Conservation (phyloP, 345 rosid species). For the Syzygium oleosum region DNA sequence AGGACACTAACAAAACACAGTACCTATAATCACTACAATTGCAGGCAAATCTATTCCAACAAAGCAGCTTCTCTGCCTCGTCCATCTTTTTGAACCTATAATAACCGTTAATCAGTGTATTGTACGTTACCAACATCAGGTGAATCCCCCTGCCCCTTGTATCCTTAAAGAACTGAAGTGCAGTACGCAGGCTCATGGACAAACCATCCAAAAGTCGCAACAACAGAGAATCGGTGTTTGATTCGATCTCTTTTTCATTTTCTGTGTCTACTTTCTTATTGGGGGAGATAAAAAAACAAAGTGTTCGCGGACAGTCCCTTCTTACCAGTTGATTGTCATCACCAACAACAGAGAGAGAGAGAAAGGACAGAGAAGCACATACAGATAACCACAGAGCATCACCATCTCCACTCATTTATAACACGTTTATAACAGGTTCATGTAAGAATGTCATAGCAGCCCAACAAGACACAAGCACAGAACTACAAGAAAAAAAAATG, state of each 20-base stretch:
- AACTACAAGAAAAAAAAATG: neutral
- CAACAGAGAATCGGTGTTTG: neutral
- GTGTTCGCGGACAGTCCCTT: neutral
- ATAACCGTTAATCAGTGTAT: neutral
- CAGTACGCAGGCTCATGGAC: neutral
- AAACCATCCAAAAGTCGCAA: neutral
- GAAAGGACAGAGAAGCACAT: neutral
- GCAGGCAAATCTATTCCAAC: neutral
- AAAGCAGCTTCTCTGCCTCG: neutral
- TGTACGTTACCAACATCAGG: neutral
- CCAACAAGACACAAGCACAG: neutral
- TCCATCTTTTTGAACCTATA: neutral
- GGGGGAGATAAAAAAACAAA: too few species aligned
- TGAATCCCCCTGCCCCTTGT: neutral
- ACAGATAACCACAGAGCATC: neutral
- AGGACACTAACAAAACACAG: neutral
- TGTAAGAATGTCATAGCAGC: neutral
- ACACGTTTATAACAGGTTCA: neutral
- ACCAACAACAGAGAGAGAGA: neutral
- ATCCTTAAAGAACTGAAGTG: neutral
- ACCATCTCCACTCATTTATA: neutral
- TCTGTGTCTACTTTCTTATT: neutral
- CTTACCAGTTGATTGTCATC: neutral
- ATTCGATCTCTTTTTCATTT: neutral
- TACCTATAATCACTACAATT: neutral